Percentiles rank a stretch among this genome's conserved stretches.
Conservation (phyloP, 2,329 filamentous ascomycete genomes). For the Lanzia echinophila region DNA sequence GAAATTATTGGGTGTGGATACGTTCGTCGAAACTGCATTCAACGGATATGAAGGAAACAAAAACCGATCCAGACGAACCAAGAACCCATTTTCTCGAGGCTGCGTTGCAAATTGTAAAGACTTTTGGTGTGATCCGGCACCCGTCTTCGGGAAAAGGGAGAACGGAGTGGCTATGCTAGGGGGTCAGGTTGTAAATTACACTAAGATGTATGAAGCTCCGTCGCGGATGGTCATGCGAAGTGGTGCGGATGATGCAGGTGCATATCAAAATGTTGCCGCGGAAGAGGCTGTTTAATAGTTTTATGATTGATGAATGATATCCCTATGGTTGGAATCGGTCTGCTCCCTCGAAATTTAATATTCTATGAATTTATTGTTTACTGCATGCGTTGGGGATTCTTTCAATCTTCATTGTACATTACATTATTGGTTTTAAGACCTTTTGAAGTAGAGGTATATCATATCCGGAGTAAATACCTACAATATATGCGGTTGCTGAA, state of each 20-base stretch:
- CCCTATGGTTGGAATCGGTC: background rate
- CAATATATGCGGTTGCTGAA: no score
- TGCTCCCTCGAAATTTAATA: no score
- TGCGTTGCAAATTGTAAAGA: conserved; percentile 86
- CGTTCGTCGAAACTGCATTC: conserved; percentile 85
- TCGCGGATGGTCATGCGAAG: conserved; percentile 32
- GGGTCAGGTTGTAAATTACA: conserved; percentile 79
- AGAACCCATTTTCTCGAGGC: conserved; percentile 80
- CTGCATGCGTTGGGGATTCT: no score
- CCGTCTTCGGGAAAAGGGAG: conserved; percentile 68
- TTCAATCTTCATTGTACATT: no score
- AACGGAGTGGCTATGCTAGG: conserved; percentile 70
- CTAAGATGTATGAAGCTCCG: conserved; percentile 77
- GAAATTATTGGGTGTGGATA: conserved; percentile 80
- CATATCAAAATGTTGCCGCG: conserved; percentile 26
- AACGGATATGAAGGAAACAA: conserved; percentile 56
- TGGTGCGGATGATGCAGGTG: conserved; percentile 14
- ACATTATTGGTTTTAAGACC: no score
- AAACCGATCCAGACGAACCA: conserved; percentile 41
- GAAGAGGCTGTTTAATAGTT: conserved; percentile 25
- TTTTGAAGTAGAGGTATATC: no score
- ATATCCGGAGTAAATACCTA: no score
- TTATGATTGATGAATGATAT: background rate
- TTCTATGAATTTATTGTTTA: no score
- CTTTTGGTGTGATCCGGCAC: conserved; percentile 89